Conservation (phyloP, 2,329 filamentous ascomycete species). For the Aureobasidium sp. region DNA sequence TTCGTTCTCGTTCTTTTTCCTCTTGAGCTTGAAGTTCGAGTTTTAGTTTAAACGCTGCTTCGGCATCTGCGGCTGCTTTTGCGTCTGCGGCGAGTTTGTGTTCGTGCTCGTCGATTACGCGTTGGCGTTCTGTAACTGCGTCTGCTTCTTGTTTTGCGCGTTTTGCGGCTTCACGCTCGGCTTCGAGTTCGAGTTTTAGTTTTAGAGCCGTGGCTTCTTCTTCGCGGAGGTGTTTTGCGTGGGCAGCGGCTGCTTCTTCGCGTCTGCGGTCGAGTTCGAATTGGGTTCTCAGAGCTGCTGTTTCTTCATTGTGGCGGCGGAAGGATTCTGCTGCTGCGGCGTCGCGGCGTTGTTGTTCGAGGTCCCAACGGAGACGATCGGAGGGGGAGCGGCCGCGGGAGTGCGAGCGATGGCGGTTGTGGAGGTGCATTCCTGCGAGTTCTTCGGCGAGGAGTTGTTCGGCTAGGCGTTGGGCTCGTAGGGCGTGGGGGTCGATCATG, state of each 20-base stretch:
- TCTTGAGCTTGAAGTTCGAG: not conserved
- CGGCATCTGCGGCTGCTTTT: constrained; percentile 1
- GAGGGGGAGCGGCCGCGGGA: constrained; percentile 33
- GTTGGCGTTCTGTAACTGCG: constrained; percentile 36
- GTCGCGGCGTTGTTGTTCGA: constrained; percentile 29
- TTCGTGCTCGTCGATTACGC: constrained; percentile 42
- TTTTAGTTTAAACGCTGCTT: constrained; percentile 4
- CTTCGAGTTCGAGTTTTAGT: not conserved
- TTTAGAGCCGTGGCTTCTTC: constrained; percentile 39
- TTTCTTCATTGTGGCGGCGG: constrained; percentile 5
- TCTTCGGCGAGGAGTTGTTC: constrained; percentile 27
- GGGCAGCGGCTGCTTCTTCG: not conserved
- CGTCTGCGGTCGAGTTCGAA: constrained; percentile 34
- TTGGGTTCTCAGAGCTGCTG: constrained; percentile 25
- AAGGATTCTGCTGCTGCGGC: constrained; percentile 21
- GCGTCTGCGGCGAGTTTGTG: constrained; percentile 19
- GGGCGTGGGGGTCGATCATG: not conserved
- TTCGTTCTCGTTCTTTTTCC: constrained; percentile 25
- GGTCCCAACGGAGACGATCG: constrained; percentile 26
- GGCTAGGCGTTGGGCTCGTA: constrained; percentile 1
- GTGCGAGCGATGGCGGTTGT: constrained; percentile 34
- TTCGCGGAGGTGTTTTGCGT: constrained; percentile 38
- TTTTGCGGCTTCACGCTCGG: constrained; percentile 33
- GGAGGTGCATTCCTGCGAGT: constrained; percentile 33
- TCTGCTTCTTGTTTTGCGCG: constrained; percentile 32